These are phyloP conservation scores for Peronospora belbahrii DNA, from an alignment of 352 stramenopile genomes.

Conservation along the genomic window DNA sequence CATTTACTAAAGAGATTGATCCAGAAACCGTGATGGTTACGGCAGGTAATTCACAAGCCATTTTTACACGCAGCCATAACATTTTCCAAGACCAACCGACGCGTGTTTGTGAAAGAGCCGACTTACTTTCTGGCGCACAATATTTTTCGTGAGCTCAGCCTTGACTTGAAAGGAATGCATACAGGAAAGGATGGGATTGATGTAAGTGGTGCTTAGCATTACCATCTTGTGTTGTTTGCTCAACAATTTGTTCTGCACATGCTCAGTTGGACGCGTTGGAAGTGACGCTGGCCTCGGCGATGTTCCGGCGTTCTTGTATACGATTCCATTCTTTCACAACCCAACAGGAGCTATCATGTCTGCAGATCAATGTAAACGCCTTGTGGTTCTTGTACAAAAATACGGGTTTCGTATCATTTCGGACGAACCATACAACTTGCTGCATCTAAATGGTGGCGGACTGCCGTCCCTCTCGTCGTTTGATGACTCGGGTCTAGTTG, in stretches of 20 bases:
- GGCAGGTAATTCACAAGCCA: conserved; percentile 85
- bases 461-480: conserved; percentile 59
- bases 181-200: conserved; percentile 70
- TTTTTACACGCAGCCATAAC: conserved; percentile 80
- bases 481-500: conserved; percentile 49
- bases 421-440: conserved; percentile 92
- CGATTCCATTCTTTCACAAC: conserved; percentile 91
- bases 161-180: conserved; percentile 68
- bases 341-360: conserved; percentile 82
- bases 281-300: conserved; percentile 39
- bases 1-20: conserved; percentile 18
- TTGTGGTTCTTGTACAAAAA: conserved; percentile 72
- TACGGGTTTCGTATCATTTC: conserved; percentile 85
- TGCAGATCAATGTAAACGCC: conserved; percentile 47
- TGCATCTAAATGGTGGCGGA: conserved; percentile 56
- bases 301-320: conserved; percentile 88
- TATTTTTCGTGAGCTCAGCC: conserved; percentile 87
- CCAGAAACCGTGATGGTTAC: conserved; percentile 77
- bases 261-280: conserved; percentile 63
- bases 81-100: conserved; percentile 68
- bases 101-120: conserved; percentile 87
- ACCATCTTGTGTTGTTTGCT: background rate
- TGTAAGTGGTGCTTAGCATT: conserved; percentile 26
- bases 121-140: conserved; percentile 90
- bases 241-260: background rate